Percentiles rank a stretch among this genome's conserved stretches.
Conservation (phyloP, 2,329 filamentous ascomycete genomes). For the Alternaria conjuncta region DNA sequence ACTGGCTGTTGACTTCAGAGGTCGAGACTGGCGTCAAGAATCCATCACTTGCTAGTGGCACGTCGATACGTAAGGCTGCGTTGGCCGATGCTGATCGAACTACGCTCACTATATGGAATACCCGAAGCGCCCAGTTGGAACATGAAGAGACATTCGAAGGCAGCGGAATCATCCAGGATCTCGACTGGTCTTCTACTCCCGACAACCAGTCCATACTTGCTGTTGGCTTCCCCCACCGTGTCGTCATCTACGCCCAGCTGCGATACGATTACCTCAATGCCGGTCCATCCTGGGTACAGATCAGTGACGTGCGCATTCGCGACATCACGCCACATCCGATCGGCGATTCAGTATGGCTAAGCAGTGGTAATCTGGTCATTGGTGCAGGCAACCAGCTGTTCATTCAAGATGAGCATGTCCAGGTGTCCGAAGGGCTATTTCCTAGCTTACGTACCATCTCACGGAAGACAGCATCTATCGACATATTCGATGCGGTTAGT, state of each 20-base stretch:
- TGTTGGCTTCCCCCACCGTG: constrained; percentile 88
- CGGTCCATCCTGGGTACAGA: constrained; percentile 85
- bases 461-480: constrained; percentile 60
- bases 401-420: constrained; percentile 78
- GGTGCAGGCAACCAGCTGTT: constrained; percentile 92
- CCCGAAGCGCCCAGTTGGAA: constrained; percentile 79
- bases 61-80: constrained; percentile 84
- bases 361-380: constrained; percentile 82
- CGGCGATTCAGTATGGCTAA: constrained; percentile 90
- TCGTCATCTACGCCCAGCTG: constrained; percentile 83
- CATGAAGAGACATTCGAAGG: constrained; percentile 76
- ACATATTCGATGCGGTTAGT: constrained; percentile 82
- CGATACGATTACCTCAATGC: constrained; percentile 91
- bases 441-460: constrained; percentile 60
- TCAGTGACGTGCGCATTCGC: constrained; percentile 81
- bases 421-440: constrained; percentile 66
- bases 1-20: constrained; percentile 82
- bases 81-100: constrained; percentile 77
- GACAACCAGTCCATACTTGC: constrained; percentile 88
- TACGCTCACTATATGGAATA: constrained; percentile 89
- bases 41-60: constrained; percentile 81
- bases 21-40: constrained; percentile 78
- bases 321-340: constrained; percentile 88
- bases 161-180: constrained; percentile 78
- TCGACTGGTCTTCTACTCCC: constrained; percentile 93